phyloP scores from a whole-genome alignment of 192 early-diverging fungal genomes.

The Piromyces sp. region DNA sequence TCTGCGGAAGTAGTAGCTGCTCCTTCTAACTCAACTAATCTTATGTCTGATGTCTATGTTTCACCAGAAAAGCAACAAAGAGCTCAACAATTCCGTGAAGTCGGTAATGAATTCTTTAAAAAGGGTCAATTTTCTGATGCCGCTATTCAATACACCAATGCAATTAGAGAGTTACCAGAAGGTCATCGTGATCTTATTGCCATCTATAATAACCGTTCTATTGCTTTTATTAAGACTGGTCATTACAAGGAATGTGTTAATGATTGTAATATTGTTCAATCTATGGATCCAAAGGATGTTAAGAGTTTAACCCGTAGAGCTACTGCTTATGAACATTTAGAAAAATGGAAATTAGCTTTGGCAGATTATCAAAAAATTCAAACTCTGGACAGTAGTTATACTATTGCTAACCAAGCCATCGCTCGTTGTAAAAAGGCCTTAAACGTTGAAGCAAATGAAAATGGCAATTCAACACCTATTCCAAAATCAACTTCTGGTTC shows the following conservation, averaged over 20 bases:
- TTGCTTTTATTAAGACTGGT: conserved; percentile 62
- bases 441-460: conserved; percentile 5
- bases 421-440: conserved; percentile 34
- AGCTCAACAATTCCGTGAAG: conserved; percentile 24
- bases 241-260: conserved; percentile 49
- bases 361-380: conserved; percentile 19
- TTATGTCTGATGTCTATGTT: conserved; percentile 19
- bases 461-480: conserved; percentile 2
- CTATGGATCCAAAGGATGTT: conserved; percentile 33
- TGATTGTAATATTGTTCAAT: conserved; percentile 41
- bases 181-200: conserved; percentile 42
- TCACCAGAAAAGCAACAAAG: conserved; percentile 13
- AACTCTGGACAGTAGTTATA: conserved; percentile 11
- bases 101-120: conserved; percentile 72
- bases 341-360: conserved; percentile 58
- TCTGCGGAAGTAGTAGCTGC: neutral
- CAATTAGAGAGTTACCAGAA: conserved; percentile 40
- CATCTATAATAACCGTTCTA: conserved; percentile 72
- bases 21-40: conserved; percentile 1
- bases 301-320: conserved; percentile 65
- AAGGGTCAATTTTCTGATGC: conserved; percentile 78
- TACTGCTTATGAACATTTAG: conserved; percentile 60
- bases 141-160: conserved; percentile 44
- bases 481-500: neutral
- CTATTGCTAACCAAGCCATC: conserved; percentile 25